phyloP scores from a whole-genome alignment of 2,329 filamentous ascomycete genomes.

The Paraphaeosphaeria sporulosa region DNA sequence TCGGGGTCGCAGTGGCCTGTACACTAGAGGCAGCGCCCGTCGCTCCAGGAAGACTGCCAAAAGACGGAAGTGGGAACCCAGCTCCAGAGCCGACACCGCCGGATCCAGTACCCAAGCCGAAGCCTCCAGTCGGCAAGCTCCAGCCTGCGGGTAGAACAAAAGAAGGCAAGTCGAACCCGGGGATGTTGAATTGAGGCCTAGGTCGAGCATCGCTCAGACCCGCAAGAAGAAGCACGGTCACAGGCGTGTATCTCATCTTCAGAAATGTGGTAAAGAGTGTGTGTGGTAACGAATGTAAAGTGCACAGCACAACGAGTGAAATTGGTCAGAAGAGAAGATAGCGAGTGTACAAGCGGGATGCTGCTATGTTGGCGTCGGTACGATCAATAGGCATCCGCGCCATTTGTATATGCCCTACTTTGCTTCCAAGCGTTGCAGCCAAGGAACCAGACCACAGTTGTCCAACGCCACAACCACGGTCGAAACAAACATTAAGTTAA shows the following conservation, averaged over 20 bases:
- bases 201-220: constrained; percentile 33
- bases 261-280: background rate
- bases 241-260: constrained; percentile 38
- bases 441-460: background rate
- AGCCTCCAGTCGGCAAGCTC: constrained; percentile 2
- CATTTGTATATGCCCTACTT: background rate
- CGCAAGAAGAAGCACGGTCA: constrained; percentile 27
- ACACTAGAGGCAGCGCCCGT: constrained; percentile 11
- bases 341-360: background rate
- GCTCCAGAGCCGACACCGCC: background rate
- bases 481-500: background rate
- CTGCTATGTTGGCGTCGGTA: background rate
- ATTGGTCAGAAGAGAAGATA: background rate
- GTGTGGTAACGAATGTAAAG: constrained; percentile 21
- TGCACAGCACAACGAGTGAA: constrained; percentile 10
- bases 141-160: constrained; percentile 19
- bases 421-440: background rate
- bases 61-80: constrained; percentile 3
- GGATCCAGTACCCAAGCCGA: constrained; percentile 1
- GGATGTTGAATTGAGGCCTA: constrained; percentile 27
- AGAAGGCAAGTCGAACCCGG: constrained; percentile 22
- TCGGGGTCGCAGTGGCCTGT: constrained; percentile 7
- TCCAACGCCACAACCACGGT: constrained; percentile 1
- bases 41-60: background rate
- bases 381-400: background rate